Evolutionary conservation across 495 filamentous ascomycete species (phyloP).

Genomic region (Jackrogersella multiformis): DNA sequence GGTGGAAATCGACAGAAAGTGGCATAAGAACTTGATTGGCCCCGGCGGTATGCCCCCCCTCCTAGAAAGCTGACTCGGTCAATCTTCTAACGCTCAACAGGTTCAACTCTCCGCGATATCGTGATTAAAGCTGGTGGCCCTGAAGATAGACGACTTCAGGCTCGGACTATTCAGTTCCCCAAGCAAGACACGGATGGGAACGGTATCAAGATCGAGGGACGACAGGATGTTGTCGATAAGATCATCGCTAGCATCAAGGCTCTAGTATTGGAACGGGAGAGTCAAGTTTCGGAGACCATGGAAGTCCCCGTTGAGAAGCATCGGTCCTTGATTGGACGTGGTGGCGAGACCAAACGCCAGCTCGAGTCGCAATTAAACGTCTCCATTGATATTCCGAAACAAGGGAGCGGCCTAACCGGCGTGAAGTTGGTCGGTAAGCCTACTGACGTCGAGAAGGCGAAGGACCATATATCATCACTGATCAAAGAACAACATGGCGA

Average conservation of each 20-base stretch:
- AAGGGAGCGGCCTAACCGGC: constrained; percentile 71
- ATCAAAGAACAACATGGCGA: constrained; percentile 89
- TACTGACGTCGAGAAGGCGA: constrained; percentile 81
- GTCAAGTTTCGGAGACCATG: constrained; percentile 75
- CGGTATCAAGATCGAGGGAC: constrained; percentile 86
- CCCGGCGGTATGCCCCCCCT: constrained; percentile 71
- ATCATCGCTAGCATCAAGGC: constrained; percentile 82
- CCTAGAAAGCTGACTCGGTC: not conserved
- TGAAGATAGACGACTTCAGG: constrained; percentile 78
- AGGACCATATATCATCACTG: constrained; percentile 79
- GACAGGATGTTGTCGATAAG: constrained; percentile 82
- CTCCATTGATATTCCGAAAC: constrained; percentile 86
- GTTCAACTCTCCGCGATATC: constrained; percentile 85
- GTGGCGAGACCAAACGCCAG: constrained; percentile 81
- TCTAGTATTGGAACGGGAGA: constrained; percentile 81
- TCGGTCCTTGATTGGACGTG: constrained; percentile 87
- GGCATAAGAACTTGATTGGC: constrained; percentile 91
- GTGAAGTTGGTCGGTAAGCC: constrained; percentile 86
- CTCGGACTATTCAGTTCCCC: constrained; percentile 91
- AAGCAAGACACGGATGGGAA: constrained; percentile 80
- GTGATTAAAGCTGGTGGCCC: constrained; percentile 88
- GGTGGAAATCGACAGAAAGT: constrained; percentile 87
- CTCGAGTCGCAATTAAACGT: constrained; percentile 93
- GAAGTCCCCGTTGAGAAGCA: constrained; percentile 90
- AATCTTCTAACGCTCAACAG: constrained; percentile 62